Percentiles rank a stretch among this genome's conserved stretches.
Conservation (phyloP, 75 land plant species). For the Adiantum capillusveneris region DNA sequence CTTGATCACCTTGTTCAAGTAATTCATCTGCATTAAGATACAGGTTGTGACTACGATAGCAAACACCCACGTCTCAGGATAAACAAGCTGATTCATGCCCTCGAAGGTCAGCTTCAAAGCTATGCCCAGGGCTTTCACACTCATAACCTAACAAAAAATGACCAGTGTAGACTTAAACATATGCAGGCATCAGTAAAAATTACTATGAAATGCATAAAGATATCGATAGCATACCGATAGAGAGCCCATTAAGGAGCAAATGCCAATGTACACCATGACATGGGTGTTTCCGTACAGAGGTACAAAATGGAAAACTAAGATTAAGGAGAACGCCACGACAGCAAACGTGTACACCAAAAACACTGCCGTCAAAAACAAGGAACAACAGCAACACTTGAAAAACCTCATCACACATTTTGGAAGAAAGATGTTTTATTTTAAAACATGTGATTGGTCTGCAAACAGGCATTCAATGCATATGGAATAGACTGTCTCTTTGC, state of each 20-base stretch:
- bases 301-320: constrained; percentile 60
- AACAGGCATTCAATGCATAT: too few species aligned
- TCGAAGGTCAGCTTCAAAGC: constrained; percentile 88
- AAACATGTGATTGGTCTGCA: too few species aligned
- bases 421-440: too few species aligned
- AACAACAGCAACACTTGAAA: too few species aligned
- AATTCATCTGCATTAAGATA: constrained; percentile 87
- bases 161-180: neutral
- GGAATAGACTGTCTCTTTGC: too few species aligned
- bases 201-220: too few species aligned
- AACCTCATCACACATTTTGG: too few species aligned
- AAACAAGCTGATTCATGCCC: constrained; percentile 81
- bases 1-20: constrained; percentile 66
- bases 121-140: constrained; percentile 92
- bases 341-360: constrained; percentile 62
- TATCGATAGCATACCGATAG: constrained; percentile 49
- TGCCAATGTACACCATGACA: constrained; percentile 79
- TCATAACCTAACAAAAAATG: constrained; percentile 60
- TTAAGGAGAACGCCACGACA: constrained; percentile 44
- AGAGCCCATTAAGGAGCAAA: constrained; percentile 80
- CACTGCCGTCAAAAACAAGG: constrained; percentile 20
- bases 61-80: constrained; percentile 81
- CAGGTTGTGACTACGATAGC: constrained; percentile 60
- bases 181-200: neutral
- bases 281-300: constrained; percentile 84